A percentile compares a stretch with the other conserved stretches of the same genome.
Conservation (phyloP, 495 filamentous ascomycete genomes). For the Xylaria telfairii region DNA sequence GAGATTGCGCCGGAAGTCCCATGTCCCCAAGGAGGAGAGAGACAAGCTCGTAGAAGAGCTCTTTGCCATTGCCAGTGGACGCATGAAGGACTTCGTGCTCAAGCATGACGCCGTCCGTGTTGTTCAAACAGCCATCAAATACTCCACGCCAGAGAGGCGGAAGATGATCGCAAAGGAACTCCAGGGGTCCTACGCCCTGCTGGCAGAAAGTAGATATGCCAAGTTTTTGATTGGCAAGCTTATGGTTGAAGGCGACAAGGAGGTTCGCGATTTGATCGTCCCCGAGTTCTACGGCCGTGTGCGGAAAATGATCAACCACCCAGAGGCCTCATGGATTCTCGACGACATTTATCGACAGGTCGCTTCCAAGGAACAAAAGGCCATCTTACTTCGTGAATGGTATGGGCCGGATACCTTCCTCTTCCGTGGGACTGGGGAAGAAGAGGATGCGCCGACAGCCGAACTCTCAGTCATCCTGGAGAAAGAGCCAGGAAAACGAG, state of each 20-base stretch:
- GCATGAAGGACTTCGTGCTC: constrained; percentile 93
- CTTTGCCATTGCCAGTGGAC: constrained; percentile 86
- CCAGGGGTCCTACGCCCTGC: constrained; percentile 78
- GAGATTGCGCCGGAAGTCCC: constrained; percentile 85
- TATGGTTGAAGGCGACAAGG: constrained; percentile 83
- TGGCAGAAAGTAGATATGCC: constrained; percentile 93
- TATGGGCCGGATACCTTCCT: constrained; percentile 93
- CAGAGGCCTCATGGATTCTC: constrained; percentile 94
- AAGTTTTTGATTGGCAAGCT: constrained; percentile 97
- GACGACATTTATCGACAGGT: constrained; percentile 93
- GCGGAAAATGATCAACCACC: constrained; percentile 89
- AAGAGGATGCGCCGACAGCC: constrained; percentile 44
- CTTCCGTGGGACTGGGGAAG: constrained; percentile 64
- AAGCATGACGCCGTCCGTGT: constrained; percentile 97
- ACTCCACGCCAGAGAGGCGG: constrained; percentile 81
- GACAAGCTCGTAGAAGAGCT: constrained; percentile 86
- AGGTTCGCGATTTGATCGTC: constrained; percentile 84
- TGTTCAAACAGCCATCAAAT: constrained; percentile 95
- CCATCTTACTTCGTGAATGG: constrained; percentile 88
- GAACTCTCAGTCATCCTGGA: constrained; percentile 77
- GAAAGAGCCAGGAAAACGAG: constrained; percentile 80
- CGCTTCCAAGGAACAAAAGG: constrained; percentile 83
- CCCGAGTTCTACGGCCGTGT: constrained; percentile 95
- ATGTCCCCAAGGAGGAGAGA: constrained; percentile 83
- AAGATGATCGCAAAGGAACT: constrained; percentile 87